These are phyloP conservation scores for Colletotrichum cordylinicola DNA, from an alignment of 2,329 filamentous ascomycete species.

Conservation along the genomic window DNA sequence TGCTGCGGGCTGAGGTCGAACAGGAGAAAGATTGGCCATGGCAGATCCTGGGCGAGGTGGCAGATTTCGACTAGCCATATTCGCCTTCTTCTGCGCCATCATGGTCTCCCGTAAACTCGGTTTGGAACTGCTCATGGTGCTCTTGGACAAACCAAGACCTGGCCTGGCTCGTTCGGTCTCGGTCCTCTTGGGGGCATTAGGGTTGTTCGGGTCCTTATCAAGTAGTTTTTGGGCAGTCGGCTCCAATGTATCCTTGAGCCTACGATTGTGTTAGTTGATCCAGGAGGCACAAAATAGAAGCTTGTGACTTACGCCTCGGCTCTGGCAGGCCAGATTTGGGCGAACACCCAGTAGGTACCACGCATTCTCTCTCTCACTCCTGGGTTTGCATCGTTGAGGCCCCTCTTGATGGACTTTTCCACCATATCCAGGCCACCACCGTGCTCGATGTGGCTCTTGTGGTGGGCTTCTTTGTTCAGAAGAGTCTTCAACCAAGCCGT, in stretches of 20 bases:
- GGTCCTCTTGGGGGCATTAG: conserved; percentile 68
- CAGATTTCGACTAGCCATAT: conserved; percentile 49
- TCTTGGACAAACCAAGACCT: conserved; percentile 67
- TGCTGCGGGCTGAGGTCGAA: conserved; percentile 44
- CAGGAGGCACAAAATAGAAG: neutral
- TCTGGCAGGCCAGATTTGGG: conserved; percentile 75
- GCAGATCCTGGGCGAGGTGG: conserved; percentile 65
- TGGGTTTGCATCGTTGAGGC: conserved; percentile 87
- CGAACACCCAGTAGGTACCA: conserved; percentile 85
- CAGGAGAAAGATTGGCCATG: conserved; percentile 40
- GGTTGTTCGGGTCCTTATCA: conserved; percentile 84
- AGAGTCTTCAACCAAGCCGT: conserved; percentile 85
- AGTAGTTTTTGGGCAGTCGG: conserved; percentile 79
- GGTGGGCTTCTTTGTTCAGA: conserved; percentile 75
- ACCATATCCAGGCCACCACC: conserved; percentile 81
- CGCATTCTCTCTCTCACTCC: conserved; percentile 88
- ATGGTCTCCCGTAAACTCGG: conserved; percentile 82
- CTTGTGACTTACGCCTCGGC: conserved; percentile 69
- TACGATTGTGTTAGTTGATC: conserved; percentile 35
- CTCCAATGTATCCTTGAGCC: conserved; percentile 81
- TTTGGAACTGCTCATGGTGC: conserved; percentile 62
- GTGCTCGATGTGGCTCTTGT: conserved; percentile 86
- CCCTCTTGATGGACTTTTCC: conserved; percentile 88
- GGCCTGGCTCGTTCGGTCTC: conserved; percentile 56
- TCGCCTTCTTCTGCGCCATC: conserved; percentile 77